Percentiles rank a stretch among this genome's conserved stretches.
Conservation (phyloP, 768 basidiomycete species). For the Pilatotrama ljubarskyi region DNA sequence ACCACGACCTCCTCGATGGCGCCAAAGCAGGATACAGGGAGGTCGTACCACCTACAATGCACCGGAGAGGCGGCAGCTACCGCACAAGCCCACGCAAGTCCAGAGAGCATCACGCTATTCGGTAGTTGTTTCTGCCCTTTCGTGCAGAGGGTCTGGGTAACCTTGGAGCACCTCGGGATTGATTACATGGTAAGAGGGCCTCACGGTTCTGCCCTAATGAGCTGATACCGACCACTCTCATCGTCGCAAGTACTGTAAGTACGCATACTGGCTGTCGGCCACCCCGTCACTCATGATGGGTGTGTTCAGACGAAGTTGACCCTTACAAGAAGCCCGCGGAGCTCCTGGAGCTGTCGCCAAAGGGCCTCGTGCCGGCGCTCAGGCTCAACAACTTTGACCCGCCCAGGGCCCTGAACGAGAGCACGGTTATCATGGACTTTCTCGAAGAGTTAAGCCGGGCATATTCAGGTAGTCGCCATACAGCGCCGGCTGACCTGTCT, state of each 20-base stretch:
- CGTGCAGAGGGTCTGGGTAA: slow-evolving; percentile 80
- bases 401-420: slow-evolving; percentile 71
- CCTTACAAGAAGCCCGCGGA: slow-evolving; percentile 82
- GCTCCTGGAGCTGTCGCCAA: slow-evolving; percentile 78
- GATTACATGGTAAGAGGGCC: slow-evolving; percentile 64
- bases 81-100: slow-evolving; percentile 45
- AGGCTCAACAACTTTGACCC: slow-evolving; percentile 54
- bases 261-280: not conserved
- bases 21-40: slow-evolving; percentile 38
- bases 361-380: slow-evolving; percentile 76
- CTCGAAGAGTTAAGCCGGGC: slow-evolving; percentile 61
- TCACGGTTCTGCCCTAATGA: not conserved
- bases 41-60: slow-evolving; percentile 41
- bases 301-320: slow-evolving; percentile 66
- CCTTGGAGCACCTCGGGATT: slow-evolving; percentile 67
- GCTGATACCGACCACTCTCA: not conserved
- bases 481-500: not conserved
- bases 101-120: slow-evolving; percentile 64
- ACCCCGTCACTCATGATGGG: not conserved
- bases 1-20: slow-evolving; percentile 20
- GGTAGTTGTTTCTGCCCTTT: slow-evolving; percentile 79
- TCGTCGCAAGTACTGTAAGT: slow-evolving; percentile 41
- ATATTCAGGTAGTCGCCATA: not conserved
- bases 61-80: slow-evolving; percentile 59
- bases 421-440: slow-evolving; percentile 76